Evolutionary conservation across 768 basidiomycete genomes (phyloP).

Genomic region (Butyriboletus loyo): DNA sequence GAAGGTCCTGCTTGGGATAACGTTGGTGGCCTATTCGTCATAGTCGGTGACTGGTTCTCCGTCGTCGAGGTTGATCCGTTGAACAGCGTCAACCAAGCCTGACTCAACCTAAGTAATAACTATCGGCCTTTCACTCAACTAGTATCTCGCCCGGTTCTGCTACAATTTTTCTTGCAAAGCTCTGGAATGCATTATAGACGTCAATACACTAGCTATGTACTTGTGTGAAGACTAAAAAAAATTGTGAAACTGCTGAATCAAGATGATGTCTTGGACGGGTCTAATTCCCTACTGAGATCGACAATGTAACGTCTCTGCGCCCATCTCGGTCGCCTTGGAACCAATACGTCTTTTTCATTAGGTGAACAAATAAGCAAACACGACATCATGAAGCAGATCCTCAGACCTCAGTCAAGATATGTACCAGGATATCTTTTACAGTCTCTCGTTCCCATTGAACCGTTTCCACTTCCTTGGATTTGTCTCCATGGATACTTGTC

Average conservation of each 20-base stretch:
- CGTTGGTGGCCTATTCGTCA: conserved; percentile 43
- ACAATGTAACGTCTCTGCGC: background rate
- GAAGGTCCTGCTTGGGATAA: conserved; percentile 42
- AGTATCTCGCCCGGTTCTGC: no score
- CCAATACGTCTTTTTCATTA: background rate
- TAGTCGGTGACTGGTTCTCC: conserved; percentile 11
- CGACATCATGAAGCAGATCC: background rate
- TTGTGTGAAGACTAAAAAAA: no score
- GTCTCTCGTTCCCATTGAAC: conserved; percentile 43
- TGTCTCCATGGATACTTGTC: conserved; percentile 21
- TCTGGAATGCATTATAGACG: background rate
- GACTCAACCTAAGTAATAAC: no score
- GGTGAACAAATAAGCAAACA: background rate
- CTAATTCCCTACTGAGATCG: background rate
- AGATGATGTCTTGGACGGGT: background rate
- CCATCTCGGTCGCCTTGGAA: background rate
- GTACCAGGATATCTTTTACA: conserved; percentile 65
- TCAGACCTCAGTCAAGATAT: conserved; percentile 52
- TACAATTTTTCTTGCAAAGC: background rate
- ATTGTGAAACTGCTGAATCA: no score
- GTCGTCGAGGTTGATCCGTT: background rate
- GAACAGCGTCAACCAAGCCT: background rate
- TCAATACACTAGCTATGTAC: no score
- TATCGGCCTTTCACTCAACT: no score
- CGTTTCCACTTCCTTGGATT: conserved; percentile 12